phyloP scores from a whole-genome alignment of 495 filamentous ascomycete species.

The Parachaetomium inaequale region DNA sequence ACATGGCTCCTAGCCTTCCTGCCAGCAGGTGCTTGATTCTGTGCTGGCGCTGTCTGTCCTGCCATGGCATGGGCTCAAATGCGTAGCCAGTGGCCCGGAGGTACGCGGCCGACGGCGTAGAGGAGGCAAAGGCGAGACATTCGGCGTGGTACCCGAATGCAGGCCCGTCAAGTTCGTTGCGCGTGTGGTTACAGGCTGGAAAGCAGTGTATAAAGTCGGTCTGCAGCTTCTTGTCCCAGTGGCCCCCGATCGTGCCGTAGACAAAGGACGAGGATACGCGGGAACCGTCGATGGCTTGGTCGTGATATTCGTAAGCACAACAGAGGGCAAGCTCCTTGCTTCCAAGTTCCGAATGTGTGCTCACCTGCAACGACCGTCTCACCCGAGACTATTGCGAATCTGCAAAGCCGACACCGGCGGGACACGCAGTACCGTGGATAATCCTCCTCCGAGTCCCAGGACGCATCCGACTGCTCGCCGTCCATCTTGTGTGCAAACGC shows the following conservation, averaged over 20 bases:
- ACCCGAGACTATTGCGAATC: neutral
- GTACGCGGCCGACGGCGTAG: neutral
- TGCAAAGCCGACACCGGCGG: neutral
- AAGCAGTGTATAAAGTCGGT: too few species aligned
- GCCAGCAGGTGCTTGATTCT: neutral
- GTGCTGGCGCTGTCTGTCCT: neutral
- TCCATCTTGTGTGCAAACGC: too few species aligned
- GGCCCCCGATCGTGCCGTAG: too few species aligned
- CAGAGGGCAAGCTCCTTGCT: too few species aligned
- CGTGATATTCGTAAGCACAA: too few species aligned
- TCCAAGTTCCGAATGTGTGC: neutral
- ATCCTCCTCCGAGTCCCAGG: neutral
- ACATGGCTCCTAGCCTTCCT: neutral
- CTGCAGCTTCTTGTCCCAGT: too few species aligned
- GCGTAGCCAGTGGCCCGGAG: neutral
- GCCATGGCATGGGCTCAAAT: neutral
- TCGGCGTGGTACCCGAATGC: neutral
- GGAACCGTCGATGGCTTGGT: too few species aligned
- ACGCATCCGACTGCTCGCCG: too few species aligned
- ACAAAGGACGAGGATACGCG: too few species aligned
- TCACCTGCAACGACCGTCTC: neutral
- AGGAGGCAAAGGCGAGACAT: neutral
- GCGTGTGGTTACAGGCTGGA: neutral
- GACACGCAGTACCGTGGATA: neutral
- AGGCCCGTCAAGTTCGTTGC: neutral